Evolutionary conservation across 2,329 filamentous ascomycete genomes (phyloP).

Genomic region (Fusarium beomiforme): DNA sequence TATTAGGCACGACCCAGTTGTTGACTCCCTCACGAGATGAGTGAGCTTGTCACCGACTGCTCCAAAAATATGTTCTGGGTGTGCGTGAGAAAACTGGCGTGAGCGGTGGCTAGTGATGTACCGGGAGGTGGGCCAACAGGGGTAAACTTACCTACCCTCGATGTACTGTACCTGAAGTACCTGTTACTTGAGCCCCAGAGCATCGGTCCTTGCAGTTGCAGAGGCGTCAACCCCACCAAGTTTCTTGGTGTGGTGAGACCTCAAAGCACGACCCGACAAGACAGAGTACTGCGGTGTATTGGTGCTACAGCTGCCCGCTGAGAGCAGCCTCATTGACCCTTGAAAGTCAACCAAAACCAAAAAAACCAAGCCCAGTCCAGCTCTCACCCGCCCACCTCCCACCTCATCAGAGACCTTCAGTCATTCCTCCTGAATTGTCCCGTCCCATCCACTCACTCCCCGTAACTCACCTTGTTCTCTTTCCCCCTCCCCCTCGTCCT

Average conservation of each 20-base stretch:
- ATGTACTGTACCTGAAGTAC: conserved; percentile 35
- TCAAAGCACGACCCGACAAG: conserved; percentile 8
- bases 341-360: conserved; percentile 43
- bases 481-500: conserved; percentile 29
- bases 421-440: conserved; percentile 46
- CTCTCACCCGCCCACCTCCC: conserved; percentile 43
- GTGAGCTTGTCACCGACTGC: not conserved
- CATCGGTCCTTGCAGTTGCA: conserved; percentile 10
- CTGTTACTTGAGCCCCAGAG: conserved; percentile 27
- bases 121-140: conserved; percentile 24
- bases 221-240: conserved; percentile 41
- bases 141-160: conserved; percentile 13
- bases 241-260: conserved; percentile 35
- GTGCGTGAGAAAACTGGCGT: conserved; percentile 25
- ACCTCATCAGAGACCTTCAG: conserved; percentile 31
- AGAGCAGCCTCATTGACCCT: conserved; percentile 41
- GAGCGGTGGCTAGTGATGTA: conserved; percentile 35
- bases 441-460: conserved; percentile 8
- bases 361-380: conserved; percentile 41
- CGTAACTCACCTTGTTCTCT: conserved; percentile 17
- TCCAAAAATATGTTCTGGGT: conserved; percentile 13
- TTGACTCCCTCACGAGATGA: conserved; percentile 11
- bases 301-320: conserved; percentile 16
- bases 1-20: conserved; percentile 2
- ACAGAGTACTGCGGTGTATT: conserved; percentile 20